Evolutionary conservation across 164 flowering plant species (phyloP), one percentile per base, ranked within the genome.

Genomic region (Amborella trichopoda): DNA sequence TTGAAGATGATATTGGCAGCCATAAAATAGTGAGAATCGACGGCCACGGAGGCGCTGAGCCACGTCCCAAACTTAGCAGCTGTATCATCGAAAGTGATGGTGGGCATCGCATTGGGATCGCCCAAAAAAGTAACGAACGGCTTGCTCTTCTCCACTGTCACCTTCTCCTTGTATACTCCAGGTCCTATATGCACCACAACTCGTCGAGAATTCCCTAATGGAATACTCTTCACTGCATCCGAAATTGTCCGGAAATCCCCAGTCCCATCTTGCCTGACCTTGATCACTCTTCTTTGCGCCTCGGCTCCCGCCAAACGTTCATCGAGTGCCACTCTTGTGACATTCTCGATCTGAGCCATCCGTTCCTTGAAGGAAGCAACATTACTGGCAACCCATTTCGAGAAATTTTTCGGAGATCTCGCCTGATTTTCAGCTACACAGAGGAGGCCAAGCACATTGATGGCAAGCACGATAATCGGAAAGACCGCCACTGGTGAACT

Each of bases 231-330:
- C 2, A 81, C 8, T 24, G 94, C 94, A 0, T 65, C 86, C 0
- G 54, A 45, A 1, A 84, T 27, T 2, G 82, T 78, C 55, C 64
- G 68, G 60, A 81, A 84, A 13, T 77, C 66, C 3, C 90, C 88
- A 9, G 40, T 52, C 0, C 94, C 89, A 9, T 38, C 17, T 2
- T 19, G 11, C 11, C 11, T 6, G n/a, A 38, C 41, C 1, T 16
- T 38, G 16, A 80, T 67, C 2, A 66, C 47, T 28, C 22, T 62
- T 0, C 23, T 24, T 1, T 12, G 28, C 1, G 24, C 52, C 65
- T 79, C 78, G 0, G 82, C 87, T 0, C 42, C 45, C 10, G n/a
- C n/a, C n/a, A n/a, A n/a, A n/a, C n/a, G n/a, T n/a, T n/a, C n/a
- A n/a, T n/a, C n/a, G n/a, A n/a, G n/a, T n/a, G n/a, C n/a, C n/a